Percentiles rank a stretch among this genome's conserved stretches.
These are phyloP conservation scores for Funneliformis mosseae DNA, from an alignment of 192 early-diverging fungal species.

Conservation along the genomic window DNA sequence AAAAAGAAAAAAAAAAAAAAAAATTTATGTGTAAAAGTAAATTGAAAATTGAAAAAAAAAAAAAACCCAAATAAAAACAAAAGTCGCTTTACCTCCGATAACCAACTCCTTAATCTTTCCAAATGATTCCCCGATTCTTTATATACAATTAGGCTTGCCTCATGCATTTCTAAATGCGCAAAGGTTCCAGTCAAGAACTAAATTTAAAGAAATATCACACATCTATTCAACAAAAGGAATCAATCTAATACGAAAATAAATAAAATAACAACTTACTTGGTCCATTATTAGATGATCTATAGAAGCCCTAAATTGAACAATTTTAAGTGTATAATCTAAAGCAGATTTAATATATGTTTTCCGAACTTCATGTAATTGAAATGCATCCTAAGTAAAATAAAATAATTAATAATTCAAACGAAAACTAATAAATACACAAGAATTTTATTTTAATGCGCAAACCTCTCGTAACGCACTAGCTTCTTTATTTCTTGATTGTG, in stretches of 20 bases:
- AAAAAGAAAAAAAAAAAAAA: neutral
- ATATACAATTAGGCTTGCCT: constrained; percentile 40
- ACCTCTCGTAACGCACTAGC: constrained; percentile 61
- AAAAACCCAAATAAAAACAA: no score
- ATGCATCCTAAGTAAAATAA: constrained; percentile 51
- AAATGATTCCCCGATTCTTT: constrained; percentile 39
- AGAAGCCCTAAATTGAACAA: constrained; percentile 58
- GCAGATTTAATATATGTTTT: constrained; percentile 62
- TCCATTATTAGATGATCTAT: constrained; percentile 56
- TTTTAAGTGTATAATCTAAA: constrained; percentile 56
- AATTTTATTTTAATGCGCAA: neutral
- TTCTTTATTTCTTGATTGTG: constrained; percentile 66
- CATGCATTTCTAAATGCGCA: constrained; percentile 47
- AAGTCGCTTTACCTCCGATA: constrained; percentile 40
- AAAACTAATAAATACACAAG: neutral
- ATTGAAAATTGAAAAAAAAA: no score
- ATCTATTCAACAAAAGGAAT: neutral
- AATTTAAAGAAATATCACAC: constrained; percentile 23
- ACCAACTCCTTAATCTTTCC: constrained; percentile 42
- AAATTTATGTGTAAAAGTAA: no score
- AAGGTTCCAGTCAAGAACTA: constrained; percentile 51
- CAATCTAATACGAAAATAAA: neutral
- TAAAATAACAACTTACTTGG: constrained; percentile 36
- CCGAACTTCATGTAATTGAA: constrained; percentile 65
- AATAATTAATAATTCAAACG: neutral